phyloP scores from a whole-genome alignment of 345 rosid species.

The Eucalyptus melliodora region DNA sequence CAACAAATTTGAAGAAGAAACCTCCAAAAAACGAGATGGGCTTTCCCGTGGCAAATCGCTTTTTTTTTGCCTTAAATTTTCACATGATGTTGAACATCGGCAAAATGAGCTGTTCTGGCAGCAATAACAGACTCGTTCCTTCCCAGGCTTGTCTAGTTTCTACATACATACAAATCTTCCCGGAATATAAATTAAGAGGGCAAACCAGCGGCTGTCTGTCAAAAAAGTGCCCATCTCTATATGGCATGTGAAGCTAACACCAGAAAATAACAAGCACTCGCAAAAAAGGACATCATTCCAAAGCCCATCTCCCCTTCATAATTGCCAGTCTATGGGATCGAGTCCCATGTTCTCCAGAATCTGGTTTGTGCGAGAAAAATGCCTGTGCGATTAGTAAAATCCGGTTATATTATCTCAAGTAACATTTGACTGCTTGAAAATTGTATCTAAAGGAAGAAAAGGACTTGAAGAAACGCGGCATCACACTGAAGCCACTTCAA shows the following conservation, averaged over 20 bases:
- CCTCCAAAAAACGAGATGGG: neutral
- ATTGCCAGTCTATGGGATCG: conserved; percentile 77
- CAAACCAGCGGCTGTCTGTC: neutral
- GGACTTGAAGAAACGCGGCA: neutral
- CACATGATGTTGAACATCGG: neutral
- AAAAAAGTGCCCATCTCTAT: neutral
- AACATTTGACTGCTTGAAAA: neutral
- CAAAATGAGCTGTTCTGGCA: neutral
- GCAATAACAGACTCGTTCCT: neutral
- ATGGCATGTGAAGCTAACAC: neutral
- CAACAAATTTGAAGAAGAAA: neutral
- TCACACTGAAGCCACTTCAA: neutral
- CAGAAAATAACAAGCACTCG: neutral
- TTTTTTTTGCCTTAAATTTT: neutral
- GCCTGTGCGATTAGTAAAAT: conserved; percentile 30
- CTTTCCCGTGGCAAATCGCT: neutral
- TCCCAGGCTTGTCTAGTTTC: neutral
- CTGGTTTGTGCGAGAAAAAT: conserved; percentile 80
- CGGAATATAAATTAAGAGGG: neutral
- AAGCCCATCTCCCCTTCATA: conserved; percentile 7
- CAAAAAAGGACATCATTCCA: neutral
- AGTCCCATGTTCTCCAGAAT: conserved; percentile 60
- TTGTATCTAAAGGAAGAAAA: neutral
- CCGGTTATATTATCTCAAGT: neutral
- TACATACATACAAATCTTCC: neutral